phyloP scores from a whole-genome alignment of 2,329 filamentous ascomycete species.

The Claviceps arundinis region DNA sequence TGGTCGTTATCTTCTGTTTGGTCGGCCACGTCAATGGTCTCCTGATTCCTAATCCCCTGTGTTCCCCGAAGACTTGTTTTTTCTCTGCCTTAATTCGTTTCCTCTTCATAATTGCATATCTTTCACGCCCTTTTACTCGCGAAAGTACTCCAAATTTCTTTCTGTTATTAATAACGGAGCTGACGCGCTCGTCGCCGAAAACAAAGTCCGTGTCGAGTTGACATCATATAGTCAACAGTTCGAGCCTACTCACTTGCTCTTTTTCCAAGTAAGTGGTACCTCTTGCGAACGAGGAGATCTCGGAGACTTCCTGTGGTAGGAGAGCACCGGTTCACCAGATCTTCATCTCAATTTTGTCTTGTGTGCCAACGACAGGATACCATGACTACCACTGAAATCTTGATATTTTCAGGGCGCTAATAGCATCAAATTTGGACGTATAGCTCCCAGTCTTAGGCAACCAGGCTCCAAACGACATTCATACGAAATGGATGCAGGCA shows the following conservation, averaged over 20 bases:
- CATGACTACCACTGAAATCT: not conserved
- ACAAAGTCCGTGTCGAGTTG: not conserved
- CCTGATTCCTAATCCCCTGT: no score
- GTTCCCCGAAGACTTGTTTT: no score
- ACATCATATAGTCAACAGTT: constrained; percentile 10
- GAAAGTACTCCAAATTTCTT: no score
- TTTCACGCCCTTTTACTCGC: no score
- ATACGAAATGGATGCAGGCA: constrained; percentile 22
- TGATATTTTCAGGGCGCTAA: not conserved
- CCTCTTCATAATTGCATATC: no score
- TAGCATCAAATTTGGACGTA: constrained; percentile 1
- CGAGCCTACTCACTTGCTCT: constrained; percentile 20
- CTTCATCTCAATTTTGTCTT: not conserved
- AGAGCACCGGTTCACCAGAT: not conserved
- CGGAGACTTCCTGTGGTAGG: not conserved
- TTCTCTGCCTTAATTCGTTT: no score
- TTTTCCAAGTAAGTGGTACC: constrained; percentile 11
- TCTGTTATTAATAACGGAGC: not conserved
- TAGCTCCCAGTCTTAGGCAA: constrained; percentile 21
- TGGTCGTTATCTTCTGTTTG: not conserved
- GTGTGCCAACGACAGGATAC: not conserved
- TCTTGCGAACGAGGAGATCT: constrained; percentile 1
- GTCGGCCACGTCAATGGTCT: not conserved
- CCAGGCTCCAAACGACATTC: constrained; percentile 12
- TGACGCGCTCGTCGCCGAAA: not conserved